Evolutionary conservation across 2,329 filamentous ascomycete species (phyloP), one percentile per base, ranked within the genome.

Genomic region (Domatiomyces globalis): DNA sequence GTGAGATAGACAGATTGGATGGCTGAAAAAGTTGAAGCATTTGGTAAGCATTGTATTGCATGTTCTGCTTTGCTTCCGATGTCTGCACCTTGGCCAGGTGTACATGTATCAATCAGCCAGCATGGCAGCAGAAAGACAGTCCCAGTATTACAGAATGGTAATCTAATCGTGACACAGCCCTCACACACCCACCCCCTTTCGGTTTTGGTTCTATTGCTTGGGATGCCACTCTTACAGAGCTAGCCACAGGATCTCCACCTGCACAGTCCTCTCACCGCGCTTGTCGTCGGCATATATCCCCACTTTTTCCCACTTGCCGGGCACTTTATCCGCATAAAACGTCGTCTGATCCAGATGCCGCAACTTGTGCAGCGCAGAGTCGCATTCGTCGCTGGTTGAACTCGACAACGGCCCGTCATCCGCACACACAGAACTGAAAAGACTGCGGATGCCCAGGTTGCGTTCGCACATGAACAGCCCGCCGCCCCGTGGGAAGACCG

Each of bases 401-500:
- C n/a, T n/a, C n/a, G n/a, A n/a, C n/a, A n/a, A n/a, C n/a, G n/a
- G n/a, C n/a, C n/a, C 45, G 10, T 10, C 18, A 19, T 42, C 17
- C 10, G 10, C 18, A 20, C 39, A 49, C 29, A 42, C 27, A 25
- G 17, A 5, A 29, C 63, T 67, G 55, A 76, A 76, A 0, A 67
- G 63, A 0, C 70, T 71, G 2, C 65, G 64, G 4, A 62, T 61
- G 7, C 63, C 66, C 4, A 75, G 70, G n/a, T 68, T 65, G 2
- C 69, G 68, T 3, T 70, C 76, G 62, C 81, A 85, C 12, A 68
- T 73, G 43, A 84, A 71, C 5, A 67, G 67, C n/a, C 72, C 73
- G 2, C 68, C 65, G 22, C 22, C 9, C 2, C 9, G 19, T 8
- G 12, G 43, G 17, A 17, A 25, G 2, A 53, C 54, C 2, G 7